Evolutionary conservation across 2,329 filamentous ascomycete genomes (phyloP).

Genomic region (Colletotrichum sp.): DNA sequence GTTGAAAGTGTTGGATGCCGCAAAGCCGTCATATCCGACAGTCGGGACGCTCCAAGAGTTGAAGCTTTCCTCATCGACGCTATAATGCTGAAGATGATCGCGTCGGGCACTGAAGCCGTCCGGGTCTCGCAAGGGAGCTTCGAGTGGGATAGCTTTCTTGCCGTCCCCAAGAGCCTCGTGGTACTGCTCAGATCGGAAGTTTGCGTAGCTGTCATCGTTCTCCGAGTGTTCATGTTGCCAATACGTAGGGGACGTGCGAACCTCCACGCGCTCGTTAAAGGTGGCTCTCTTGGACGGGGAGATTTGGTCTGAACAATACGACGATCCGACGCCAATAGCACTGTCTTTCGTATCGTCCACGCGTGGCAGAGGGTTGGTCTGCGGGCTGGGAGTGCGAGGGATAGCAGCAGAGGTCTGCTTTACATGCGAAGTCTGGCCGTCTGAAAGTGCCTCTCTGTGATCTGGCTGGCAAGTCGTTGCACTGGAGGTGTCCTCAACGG

Average conservation of each 20-base stretch:
- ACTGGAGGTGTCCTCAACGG: neutral
- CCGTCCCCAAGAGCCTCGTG: slow-evolving; percentile 7
- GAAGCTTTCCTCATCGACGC: slow-evolving; percentile 12
- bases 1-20: neutral
- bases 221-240: slow-evolving; percentile 16
- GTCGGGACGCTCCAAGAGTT: slow-evolving; percentile 6
- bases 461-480: too few species aligned
- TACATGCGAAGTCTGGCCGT: too few species aligned
- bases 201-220: neutral
- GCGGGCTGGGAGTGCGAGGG: neutral
- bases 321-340: neutral
- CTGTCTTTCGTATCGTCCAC: neutral
- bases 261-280: slow-evolving; percentile 15
- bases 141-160: slow-evolving; percentile 11
- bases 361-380: neutral
- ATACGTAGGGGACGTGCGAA: slow-evolving; percentile 17
- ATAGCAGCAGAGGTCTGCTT: too few species aligned
- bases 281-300: neutral
- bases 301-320: neutral
- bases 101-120: slow-evolving; percentile 1
- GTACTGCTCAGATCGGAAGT: slow-evolving; percentile 12
- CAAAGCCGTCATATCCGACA: neutral
- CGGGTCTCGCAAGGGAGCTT: slow-evolving; percentile 7
- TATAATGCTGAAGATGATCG: neutral
- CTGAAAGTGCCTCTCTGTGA: neutral